Percentiles rank a stretch among this genome's conserved stretches.
Conservation (phyloP, 1,284 basidiomycete genomes). For the Pseudozyma pruni region DNA sequence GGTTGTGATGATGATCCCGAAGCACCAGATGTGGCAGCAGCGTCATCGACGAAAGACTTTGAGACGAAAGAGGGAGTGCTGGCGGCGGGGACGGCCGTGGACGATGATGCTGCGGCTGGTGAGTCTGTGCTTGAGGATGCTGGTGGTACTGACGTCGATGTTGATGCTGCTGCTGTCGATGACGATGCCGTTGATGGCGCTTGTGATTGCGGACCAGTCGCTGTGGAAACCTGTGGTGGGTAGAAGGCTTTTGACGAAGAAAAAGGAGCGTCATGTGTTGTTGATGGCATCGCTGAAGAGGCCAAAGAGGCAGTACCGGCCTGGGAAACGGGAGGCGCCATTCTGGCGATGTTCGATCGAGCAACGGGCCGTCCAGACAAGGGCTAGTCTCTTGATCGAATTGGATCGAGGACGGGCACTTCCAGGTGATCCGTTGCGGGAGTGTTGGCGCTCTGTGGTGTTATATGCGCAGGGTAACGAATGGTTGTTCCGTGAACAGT, state of each 20-base stretch:
- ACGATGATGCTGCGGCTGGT: neutral
- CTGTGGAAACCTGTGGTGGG: neutral
- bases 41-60: constrained; percentile 8
- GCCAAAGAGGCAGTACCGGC: constrained; percentile 2
- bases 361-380: no score
- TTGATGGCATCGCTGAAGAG: constrained; percentile 7
- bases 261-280: neutral
- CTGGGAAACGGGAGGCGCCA: constrained; percentile 25
- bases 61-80: constrained; percentile 25
- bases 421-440: no score
- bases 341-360: constrained; percentile 1
- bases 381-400: no score
- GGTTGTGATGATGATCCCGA: neutral
- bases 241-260: constrained; percentile 2
- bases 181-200: constrained; percentile 1
- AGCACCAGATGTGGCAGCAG: neutral
- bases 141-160: neutral
- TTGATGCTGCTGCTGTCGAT: neutral
- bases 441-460: no score
- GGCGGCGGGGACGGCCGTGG: neutral
- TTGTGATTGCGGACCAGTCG: neutral
- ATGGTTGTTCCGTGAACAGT: no score
- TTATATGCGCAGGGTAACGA: no score
- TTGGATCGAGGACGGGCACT: no score
- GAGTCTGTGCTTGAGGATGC: constrained; percentile 4